Evolutionary conservation across 345 rosid species (phyloP).

Genomic region (Litchi chinensis): DNA sequence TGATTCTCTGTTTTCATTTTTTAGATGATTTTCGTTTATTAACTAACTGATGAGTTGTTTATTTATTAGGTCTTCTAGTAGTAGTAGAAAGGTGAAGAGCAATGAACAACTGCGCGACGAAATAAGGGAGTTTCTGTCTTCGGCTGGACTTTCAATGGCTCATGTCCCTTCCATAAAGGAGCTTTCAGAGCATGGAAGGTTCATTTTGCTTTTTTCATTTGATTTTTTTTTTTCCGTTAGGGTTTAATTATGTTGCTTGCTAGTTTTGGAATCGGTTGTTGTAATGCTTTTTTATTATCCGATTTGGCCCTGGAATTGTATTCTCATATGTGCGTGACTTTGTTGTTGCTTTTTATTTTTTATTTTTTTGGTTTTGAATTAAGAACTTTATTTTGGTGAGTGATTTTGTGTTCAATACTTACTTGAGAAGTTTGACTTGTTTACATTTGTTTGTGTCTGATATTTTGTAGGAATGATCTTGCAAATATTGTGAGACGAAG

Average conservation of each 20-base stretch:
- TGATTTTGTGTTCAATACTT: background rate
- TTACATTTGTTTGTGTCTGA: conserved; percentile 12
- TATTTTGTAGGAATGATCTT: conserved; percentile 70
- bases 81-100: conserved; percentile 71
- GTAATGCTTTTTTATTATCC: background rate
- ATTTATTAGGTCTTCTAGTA: conserved; percentile 32
- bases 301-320: background rate
- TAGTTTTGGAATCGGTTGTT: background rate
- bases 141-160: conserved; percentile 63
- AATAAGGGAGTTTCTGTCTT: conserved; percentile 60
- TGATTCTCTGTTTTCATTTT: background rate
- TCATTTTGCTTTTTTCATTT: conserved; percentile 6
- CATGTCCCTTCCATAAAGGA: conserved; percentile 85
- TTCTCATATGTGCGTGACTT: background rate
- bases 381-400: background rate
- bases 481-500: conserved; percentile 86
- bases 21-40: background rate
- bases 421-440: conserved; percentile 3
- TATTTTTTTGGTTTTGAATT: no score
- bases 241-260: background rate
- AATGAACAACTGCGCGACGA: conserved; percentile 71
- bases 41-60: background rate
- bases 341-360: no score
- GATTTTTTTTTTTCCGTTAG: background rate
- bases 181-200: conserved; percentile 84